These are phyloP conservation scores for Boletales sp. DNA, from an alignment of 768 basidiomycete genomes.

Conservation along the genomic window DNA sequence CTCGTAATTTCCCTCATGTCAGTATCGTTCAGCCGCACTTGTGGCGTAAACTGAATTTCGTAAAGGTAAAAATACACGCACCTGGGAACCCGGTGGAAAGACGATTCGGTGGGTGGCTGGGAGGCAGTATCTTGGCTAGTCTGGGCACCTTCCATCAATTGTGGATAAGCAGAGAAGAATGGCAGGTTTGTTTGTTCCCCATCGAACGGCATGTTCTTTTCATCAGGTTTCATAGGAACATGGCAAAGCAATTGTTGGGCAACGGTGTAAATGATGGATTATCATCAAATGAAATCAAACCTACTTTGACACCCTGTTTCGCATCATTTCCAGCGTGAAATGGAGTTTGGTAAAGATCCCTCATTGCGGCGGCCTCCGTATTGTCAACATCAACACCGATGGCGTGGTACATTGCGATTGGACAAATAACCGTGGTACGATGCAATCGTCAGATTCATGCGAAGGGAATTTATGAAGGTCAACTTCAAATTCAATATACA, in stretches of 20 bases:
- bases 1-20: slow-evolving; percentile 74
- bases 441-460: not conserved
- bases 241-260: slow-evolving; percentile 77
- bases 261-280: slow-evolving; percentile 69
- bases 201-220: slow-evolving; percentile 2
- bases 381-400: not conserved
- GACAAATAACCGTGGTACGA: slow-evolving; percentile 5
- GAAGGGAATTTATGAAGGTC: slow-evolving; percentile 31
- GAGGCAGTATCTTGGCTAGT: slow-evolving; percentile 91
- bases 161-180: slow-evolving; percentile 93
- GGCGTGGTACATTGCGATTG: slow-evolving; percentile 12
- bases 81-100: slow-evolving; percentile 89
- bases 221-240: slow-evolving; percentile 53
- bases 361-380: not conserved
- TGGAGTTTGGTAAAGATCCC: not conserved
- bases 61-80: slow-evolving; percentile 86
- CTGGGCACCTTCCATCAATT: slow-evolving; percentile 97
- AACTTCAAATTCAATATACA: slow-evolving; percentile 31
- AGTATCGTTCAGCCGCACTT: slow-evolving; percentile 27
- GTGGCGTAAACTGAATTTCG: slow-evolving; percentile 9
- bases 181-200: slow-evolving; percentile 57
- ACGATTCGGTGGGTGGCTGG: slow-evolving; percentile 91
- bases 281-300: not conserved
- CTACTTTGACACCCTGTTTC: no score
- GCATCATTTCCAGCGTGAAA: not conserved